These are phyloP conservation scores for Coniochaeta sp. DNA, from an alignment of 2,329 filamentous ascomycete species.

Conservation along the genomic window DNA sequence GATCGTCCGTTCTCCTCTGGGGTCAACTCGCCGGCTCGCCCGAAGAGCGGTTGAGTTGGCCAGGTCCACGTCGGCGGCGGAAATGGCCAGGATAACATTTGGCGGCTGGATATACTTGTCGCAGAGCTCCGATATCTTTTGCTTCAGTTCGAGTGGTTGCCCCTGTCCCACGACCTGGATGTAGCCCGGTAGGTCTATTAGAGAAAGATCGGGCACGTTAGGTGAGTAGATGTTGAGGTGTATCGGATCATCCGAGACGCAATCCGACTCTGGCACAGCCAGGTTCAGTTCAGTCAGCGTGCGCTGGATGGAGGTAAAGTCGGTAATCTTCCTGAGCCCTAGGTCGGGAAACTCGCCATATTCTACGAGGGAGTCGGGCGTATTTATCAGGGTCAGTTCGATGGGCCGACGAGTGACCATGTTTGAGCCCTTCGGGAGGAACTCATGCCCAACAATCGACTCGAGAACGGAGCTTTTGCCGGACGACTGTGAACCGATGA, in stretches of 20 bases:
- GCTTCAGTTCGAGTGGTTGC: constrained; percentile 84
- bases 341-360: constrained; percentile 96
- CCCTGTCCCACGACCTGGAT: constrained; percentile 92
- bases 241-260: constrained; percentile 94
- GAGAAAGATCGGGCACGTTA: constrained; percentile 86
- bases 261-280: constrained; percentile 83
- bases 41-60: constrained; percentile 91
- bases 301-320: constrained; percentile 86
- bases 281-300: constrained; percentile 92
- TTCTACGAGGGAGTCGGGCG: constrained; percentile 75
- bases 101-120: constrained; percentile 97
- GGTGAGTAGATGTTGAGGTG: constrained; percentile 93
- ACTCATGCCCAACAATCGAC: constrained; percentile 95
- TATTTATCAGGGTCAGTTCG: constrained; percentile 93
- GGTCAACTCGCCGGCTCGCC: constrained; percentile 86
- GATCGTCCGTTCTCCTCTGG: constrained; percentile 90
- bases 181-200: constrained; percentile 95
- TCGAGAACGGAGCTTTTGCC: constrained; percentile 97
- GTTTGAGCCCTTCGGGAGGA: constrained; percentile 93
- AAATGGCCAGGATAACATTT: constrained; percentile 95
- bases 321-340: constrained; percentile 80
- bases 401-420: constrained; percentile 97
- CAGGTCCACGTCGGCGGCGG: constrained; percentile 92
- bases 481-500: constrained; percentile 96
- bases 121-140: constrained; percentile 91